Conservation (phyloP, 2,329 filamentous ascomycete genomes). For the Nectriaceae sp. region DNA sequence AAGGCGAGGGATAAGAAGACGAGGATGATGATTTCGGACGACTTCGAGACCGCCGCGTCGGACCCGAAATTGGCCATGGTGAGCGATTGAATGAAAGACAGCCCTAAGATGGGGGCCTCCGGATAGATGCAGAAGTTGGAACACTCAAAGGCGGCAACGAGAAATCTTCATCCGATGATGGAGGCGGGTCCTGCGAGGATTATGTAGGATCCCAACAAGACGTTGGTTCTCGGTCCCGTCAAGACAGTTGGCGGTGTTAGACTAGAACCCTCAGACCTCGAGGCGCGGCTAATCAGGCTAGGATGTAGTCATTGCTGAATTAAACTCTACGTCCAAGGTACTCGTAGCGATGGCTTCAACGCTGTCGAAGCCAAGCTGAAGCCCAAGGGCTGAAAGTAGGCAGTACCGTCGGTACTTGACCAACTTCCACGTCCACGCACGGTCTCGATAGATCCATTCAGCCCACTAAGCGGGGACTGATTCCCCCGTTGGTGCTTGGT, state of each 20-base stretch:
- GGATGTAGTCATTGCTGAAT: no score
- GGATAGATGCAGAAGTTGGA: not conserved
- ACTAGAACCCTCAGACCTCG: not conserved
- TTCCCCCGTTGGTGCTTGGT: not conserved
- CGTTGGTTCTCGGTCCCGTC: not conserved
- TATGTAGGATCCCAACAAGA: not conserved
- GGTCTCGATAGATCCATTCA: not conserved
- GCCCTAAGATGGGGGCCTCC: not conserved
- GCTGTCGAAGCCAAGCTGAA: no score
- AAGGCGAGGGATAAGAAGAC: constrained; percentile 34
- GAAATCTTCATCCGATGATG: not conserved
- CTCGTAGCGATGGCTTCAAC: no score
- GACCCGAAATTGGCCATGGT: constrained; percentile 21
- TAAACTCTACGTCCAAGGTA: no score
- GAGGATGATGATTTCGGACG: constrained; percentile 25
- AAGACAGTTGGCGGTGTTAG: not conserved
- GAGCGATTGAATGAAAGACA: not conserved
- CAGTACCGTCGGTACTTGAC: no score
- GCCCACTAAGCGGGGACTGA: not conserved
- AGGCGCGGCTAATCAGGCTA: no score
- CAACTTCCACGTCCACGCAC: no score
- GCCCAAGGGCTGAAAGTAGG: no score
- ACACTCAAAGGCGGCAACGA: not conserved
- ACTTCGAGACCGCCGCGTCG: constrained; percentile 21
- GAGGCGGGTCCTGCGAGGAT: not conserved